These are phyloP conservation scores for Chrysoporthe deuterocubensis DNA, from an alignment of 2,329 filamentous ascomycete species.

Conservation along the genomic window DNA sequence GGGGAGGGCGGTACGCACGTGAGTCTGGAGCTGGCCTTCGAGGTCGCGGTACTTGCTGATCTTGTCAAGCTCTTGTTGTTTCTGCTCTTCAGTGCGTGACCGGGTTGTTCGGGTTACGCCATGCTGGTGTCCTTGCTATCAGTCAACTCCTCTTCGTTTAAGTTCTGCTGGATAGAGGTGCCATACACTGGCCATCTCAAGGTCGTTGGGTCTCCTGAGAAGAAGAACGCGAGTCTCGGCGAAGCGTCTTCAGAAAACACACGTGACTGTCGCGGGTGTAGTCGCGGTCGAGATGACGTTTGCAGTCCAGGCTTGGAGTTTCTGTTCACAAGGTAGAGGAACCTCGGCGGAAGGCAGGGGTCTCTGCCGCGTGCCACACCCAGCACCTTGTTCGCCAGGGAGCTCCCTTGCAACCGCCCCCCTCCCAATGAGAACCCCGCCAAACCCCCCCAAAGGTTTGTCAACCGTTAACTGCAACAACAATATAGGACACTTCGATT, in stretches of 20 bases:
- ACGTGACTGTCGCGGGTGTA: neutral
- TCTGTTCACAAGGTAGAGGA: neutral
- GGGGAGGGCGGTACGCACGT: conserved; percentile 49
- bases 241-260: neutral
- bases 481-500: neutral
- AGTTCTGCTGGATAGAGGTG: neutral
- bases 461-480: too few species aligned
- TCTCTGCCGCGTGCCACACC: neutral
- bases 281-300: neutral
- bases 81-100: conserved; percentile 69
- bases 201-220: neutral
- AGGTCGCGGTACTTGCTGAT: conserved; percentile 77
- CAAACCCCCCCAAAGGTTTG: too few species aligned
- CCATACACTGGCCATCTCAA: conserved; percentile 30
- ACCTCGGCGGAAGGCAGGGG: neutral
- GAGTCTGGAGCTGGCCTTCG: conserved; percentile 68
- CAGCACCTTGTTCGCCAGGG: neutral
- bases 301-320: neutral
- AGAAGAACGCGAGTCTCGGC: neutral
- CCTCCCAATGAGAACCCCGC: too few species aligned
- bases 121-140: conserved; percentile 62
- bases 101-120: conserved; percentile 74
- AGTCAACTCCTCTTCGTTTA: conserved; percentile 25
- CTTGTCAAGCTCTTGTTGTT: conserved; percentile 71
- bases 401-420: neutral